A percentile compares a stretch with the other conserved stretches of the same genome.
phyloP scores from a whole-genome alignment of 2,329 filamentous ascomycete species.

The Fusarium oxysporum region DNA sequence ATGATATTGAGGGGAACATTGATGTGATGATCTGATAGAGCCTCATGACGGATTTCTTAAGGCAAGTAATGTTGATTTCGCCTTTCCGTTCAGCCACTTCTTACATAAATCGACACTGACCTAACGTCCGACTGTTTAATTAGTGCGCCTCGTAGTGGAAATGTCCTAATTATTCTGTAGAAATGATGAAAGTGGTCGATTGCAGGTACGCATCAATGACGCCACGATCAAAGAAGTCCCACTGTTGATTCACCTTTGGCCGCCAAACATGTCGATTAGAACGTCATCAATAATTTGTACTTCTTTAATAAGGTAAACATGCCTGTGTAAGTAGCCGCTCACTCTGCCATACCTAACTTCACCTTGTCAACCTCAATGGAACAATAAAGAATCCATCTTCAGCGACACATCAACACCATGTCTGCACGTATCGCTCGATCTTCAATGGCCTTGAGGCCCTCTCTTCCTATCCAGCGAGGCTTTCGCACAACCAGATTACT shows the following conservation, averaged over 20 bases:
- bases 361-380: neutral
- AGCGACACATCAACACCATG: constrained; percentile 12
- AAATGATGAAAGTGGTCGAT: constrained; percentile 30
- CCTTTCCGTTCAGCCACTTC: neutral
- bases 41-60: neutral
- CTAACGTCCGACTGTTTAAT: rapidly evolving
- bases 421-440: constrained; percentile 32
- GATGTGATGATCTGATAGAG: neutral
- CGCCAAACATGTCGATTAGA: neutral
- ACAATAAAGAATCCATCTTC: neutral
- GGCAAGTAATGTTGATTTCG: neutral
- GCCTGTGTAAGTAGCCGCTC: neutral
- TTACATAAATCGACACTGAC: neutral
- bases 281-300: constrained; percentile 10
- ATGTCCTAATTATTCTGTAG: neutral
- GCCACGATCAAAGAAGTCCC: constrained; percentile 29
- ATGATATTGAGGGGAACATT: neutral
- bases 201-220: constrained; percentile 42
- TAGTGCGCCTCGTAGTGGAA: neutral
- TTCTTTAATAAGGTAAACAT: neutral
- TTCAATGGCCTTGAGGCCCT: constrained; percentile 17
- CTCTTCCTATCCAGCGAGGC: constrained; percentile 16
- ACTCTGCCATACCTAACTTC: neutral
- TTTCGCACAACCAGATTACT: constrained; percentile 10
- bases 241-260: constrained; percentile 16